Conservation (phyloP, 2,329 filamentous ascomycete species). For the Aspergillus fischeri region DNA sequence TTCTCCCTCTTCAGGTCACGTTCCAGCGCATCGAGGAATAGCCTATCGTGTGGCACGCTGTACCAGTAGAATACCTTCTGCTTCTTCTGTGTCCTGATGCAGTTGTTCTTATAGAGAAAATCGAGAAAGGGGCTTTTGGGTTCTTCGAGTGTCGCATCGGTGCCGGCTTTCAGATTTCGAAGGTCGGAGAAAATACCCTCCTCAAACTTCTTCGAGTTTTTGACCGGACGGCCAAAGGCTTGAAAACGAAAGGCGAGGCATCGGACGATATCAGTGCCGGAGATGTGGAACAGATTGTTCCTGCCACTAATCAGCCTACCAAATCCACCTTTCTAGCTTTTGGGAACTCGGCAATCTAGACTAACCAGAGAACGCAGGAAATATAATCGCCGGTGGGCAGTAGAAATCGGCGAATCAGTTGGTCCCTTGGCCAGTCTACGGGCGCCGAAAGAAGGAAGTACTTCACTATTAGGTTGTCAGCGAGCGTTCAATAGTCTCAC, state of each 20-base stretch:
- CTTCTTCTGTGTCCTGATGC: constrained; percentile 99
- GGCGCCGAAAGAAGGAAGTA: constrained; percentile 99
- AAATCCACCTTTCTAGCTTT: constrained; percentile 6
- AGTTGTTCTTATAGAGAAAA: constrained; percentile 99
- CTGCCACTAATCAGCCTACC: constrained; percentile 38
- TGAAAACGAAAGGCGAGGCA: constrained; percentile 98
- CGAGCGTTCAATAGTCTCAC: constrained; percentile 3
- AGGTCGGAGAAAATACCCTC: constrained; percentile 99
- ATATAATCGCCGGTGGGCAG: constrained; percentile 98
- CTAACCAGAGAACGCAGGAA: constrained; percentile 88
- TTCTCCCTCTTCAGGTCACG: constrained; percentile 98
- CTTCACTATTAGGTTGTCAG: constrained; percentile 64
- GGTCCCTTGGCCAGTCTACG: constrained; percentile 94
- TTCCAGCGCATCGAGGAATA: constrained; percentile 96
- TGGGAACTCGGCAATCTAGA: constrained; percentile 10
- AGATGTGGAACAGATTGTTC: constrained; percentile 99
- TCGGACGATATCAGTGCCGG: constrained; percentile 96
- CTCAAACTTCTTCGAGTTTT: constrained; percentile 99
- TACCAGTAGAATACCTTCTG: constrained; percentile 99
- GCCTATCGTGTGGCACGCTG: constrained; percentile 93
- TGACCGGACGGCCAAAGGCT: constrained; percentile 94
- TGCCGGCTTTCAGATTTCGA: constrained; percentile 96
- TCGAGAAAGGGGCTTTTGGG: constrained; percentile 98
- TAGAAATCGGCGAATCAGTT: constrained; percentile 93
- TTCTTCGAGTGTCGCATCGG: constrained; percentile 95